Conservation (phyloP, 225 moss, liverwort and hornwort species). For the Thuidium tamariscinum region DNA sequence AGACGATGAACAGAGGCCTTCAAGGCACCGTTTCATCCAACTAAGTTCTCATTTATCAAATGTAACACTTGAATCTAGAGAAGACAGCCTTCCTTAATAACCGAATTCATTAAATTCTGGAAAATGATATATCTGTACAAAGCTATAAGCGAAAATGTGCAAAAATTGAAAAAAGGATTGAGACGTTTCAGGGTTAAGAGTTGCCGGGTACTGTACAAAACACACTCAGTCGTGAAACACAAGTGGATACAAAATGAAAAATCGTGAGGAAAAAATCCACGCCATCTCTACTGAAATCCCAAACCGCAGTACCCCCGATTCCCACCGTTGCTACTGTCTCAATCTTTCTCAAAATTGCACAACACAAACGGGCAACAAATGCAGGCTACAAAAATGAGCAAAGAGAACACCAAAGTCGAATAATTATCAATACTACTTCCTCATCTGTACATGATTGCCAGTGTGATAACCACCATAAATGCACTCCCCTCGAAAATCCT, state of each 20-base stretch:
- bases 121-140: too few relatives aligned
- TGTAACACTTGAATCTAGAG: too few relatives aligned
- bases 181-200: too few relatives aligned
- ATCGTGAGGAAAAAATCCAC: not conserved
- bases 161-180: too few relatives aligned
- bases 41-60: too few relatives aligned
- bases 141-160: too few relatives aligned
- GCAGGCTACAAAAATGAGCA: not conserved
- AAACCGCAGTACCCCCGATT: not conserved
- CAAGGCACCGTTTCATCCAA: too few relatives aligned
- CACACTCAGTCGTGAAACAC: not conserved
- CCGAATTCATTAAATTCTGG: too few relatives aligned
- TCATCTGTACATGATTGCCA: conserved; percentile 1
- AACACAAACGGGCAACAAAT: not conserved
- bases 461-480: not conserved
- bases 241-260: not conserved
- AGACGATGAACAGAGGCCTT: too few relatives aligned
- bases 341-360: too few relatives aligned
- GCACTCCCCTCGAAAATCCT: not conserved
- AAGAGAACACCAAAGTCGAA: not conserved
- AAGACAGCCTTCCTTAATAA: too few relatives aligned
- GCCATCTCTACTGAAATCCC: not conserved
- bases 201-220: not conserved
- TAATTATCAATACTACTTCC: not conserved
- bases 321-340: not conserved